These are phyloP conservation scores for Colletotrichum costaricense DNA, from an alignment of 2,329 filamentous ascomycete genomes.

Conservation along the genomic window DNA sequence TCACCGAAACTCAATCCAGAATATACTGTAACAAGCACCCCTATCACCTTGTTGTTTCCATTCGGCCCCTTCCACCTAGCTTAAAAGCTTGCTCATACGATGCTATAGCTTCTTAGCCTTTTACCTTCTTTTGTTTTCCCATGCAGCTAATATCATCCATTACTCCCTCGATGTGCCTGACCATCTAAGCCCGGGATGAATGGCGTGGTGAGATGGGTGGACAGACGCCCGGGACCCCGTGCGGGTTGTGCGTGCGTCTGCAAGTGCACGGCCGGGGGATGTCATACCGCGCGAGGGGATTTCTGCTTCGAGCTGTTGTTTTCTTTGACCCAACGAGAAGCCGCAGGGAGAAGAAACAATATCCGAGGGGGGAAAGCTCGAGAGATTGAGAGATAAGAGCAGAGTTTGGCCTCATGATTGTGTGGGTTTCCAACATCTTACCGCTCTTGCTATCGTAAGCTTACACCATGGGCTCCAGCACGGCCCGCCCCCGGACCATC, in stretches of 20 bases:
- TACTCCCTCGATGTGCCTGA: background rate
- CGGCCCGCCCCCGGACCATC: too few relatives aligned
- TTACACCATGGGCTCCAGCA: background rate
- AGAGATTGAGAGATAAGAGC: background rate
- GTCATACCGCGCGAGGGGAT: background rate
- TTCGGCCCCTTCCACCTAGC: background rate
- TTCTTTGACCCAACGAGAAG: background rate
- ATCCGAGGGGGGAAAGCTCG: background rate
- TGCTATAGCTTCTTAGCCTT: background rate
- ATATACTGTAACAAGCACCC: background rate
- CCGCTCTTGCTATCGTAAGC: background rate
- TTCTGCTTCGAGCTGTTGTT: background rate
- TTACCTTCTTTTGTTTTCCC: too few relatives aligned
- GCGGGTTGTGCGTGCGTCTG: background rate
- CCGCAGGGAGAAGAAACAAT: background rate
- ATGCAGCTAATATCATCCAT: background rate
- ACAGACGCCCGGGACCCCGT: background rate
- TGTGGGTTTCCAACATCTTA: background rate
- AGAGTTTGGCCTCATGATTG: background rate
- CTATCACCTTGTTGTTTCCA: background rate
- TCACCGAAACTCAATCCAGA: background rate
- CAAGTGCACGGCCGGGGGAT: background rate
- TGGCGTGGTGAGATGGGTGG: too few relatives aligned
- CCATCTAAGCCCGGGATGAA: background rate
- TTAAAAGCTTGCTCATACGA: background rate